Percentiles rank a stretch among this genome's conserved stretches.
phyloP scores from a whole-genome alignment of 2,329 filamentous ascomycete genomes.

The Penicillium brasilianum region DNA sequence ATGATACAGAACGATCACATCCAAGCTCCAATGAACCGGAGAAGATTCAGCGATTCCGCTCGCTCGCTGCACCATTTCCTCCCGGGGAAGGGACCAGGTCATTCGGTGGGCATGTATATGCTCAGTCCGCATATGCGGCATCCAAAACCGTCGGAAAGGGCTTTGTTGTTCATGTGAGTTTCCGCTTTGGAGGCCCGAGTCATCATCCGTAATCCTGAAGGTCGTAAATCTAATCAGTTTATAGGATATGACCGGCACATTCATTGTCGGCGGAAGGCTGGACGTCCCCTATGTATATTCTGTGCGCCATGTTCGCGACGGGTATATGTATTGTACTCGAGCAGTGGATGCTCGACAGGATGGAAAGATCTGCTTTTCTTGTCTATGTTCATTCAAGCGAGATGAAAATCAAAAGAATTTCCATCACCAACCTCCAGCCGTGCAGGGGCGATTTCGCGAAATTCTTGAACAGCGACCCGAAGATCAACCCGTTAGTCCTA shows the following conservation, averaged over 20 bases:
- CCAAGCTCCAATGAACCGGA: constrained; percentile 28
- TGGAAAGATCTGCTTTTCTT: constrained; percentile 57
- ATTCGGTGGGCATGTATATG: constrained; percentile 63
- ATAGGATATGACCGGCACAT: constrained; percentile 59
- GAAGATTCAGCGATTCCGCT: constrained; percentile 38
- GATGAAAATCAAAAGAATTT: constrained; percentile 41
- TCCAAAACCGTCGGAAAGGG: constrained; percentile 58
- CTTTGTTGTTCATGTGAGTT: constrained; percentile 57
- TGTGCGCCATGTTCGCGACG: constrained; percentile 57
- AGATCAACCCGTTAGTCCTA: constrained; percentile 41
- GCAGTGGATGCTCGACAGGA: constrained; percentile 58
- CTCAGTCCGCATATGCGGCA: constrained; percentile 63
- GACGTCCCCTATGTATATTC: constrained; percentile 57
- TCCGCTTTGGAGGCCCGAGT: background rate
- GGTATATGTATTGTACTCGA: constrained; percentile 58
- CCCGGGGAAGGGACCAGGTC: constrained; percentile 51
- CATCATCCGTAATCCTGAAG: background rate
- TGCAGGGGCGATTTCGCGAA: constrained; percentile 36
- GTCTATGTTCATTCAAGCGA: constrained; percentile 59
- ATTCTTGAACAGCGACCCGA: constrained; percentile 41
- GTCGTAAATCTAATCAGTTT: background rate
- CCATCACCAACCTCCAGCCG: constrained; percentile 38
- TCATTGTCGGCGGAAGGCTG: constrained; percentile 54
- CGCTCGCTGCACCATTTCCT: constrained; percentile 44
- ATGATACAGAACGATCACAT: constrained; percentile 17